These are phyloP conservation scores for Paecilomyces fulvus DNA, from an alignment of 2,329 filamentous ascomycete genomes.

Conservation along the genomic window DNA sequence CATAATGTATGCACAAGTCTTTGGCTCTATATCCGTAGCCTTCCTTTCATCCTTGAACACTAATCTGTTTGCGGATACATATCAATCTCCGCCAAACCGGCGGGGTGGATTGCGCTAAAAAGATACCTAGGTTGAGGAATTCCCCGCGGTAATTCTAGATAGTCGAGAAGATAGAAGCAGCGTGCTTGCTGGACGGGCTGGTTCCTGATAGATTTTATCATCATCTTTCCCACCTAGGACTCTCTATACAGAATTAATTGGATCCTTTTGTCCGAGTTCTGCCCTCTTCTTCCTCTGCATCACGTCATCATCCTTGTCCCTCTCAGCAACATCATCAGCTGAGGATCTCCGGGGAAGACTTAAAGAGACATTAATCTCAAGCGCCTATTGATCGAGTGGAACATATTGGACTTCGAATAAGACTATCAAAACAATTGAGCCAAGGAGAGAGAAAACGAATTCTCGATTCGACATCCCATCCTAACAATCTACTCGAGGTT, in stretches of 20 bases:
- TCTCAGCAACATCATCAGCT: background rate
- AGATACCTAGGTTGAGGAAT: conserved; percentile 11
- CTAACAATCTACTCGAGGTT: background rate
- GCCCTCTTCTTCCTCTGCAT: background rate
- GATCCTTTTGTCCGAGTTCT: background rate
- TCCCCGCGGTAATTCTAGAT: conserved; percentile 13
- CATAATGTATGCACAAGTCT: too few relatives aligned
- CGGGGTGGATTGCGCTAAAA: background rate
- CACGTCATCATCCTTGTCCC: background rate
- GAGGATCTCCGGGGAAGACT: background rate
- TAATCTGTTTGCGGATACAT: background rate
- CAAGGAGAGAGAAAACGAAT: background rate
- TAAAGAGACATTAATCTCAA: background rate
- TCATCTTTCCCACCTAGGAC: background rate
- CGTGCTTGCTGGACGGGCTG: background rate
- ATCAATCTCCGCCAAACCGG: background rate
- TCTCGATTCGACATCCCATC: background rate
- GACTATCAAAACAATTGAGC: background rate
- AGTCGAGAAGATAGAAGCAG: too few relatives aligned
- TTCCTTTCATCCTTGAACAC: too few relatives aligned
- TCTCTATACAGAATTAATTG: background rate
- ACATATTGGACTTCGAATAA: background rate
- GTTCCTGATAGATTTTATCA: background rate
- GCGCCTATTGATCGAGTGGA: background rate
- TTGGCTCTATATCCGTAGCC: too few relatives aligned